Percentiles rank a stretch among this genome's conserved stretches.
These are phyloP conservation scores for Arachis stenosperma DNA, from an alignment of 306 rosid genomes.

Conservation along the genomic window DNA sequence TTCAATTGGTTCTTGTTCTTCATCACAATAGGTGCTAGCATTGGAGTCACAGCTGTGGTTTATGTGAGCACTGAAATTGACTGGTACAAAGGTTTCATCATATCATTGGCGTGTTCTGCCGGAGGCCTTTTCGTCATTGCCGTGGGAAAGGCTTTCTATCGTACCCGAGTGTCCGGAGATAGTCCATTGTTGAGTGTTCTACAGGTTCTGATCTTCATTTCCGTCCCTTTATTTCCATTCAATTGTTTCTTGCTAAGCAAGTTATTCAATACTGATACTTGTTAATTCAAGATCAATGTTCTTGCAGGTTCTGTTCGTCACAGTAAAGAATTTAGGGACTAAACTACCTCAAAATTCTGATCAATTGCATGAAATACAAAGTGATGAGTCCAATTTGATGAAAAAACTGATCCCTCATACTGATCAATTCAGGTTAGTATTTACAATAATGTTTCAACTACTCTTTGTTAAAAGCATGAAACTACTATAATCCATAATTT, in stretches of 20 bases:
- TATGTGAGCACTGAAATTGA: slow-evolving; percentile 43
- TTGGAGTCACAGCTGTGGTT: slow-evolving; percentile 61
- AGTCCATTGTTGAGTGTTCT: slow-evolving; percentile 54
- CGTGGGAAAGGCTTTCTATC: slow-evolving; percentile 54
- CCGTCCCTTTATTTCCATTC: background rate
- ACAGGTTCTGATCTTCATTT: slow-evolving; percentile 37
- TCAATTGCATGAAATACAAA: slow-evolving; percentile 38
- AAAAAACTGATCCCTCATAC: slow-evolving; percentile 43
- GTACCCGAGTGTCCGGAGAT: slow-evolving; percentile 44
- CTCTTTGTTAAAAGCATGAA: too few species aligned
- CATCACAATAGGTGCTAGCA: slow-evolving; percentile 48
- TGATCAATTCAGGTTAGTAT: slow-evolving; percentile 41
- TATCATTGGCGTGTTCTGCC: slow-evolving; percentile 48
- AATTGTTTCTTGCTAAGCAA: background rate
- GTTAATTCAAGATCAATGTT: slow-evolving; percentile 8
- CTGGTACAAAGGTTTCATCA: slow-evolving; percentile 59
- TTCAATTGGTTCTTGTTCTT: slow-evolving; percentile 67
- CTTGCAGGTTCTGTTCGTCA: slow-evolving; percentile 47
- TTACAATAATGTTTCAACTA: background rate
- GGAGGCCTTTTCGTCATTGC: slow-evolving; percentile 47
- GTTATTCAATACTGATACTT: background rate
- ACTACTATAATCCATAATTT: background rate
- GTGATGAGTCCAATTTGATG: slow-evolving; percentile 20
- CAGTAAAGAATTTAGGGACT: slow-evolving; percentile 43
- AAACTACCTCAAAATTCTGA: slow-evolving; percentile 39